Base-by-base conservation (phyloP, 768 basidiomycete genomes). In the Phlebiopsis gigantea region DNA sequence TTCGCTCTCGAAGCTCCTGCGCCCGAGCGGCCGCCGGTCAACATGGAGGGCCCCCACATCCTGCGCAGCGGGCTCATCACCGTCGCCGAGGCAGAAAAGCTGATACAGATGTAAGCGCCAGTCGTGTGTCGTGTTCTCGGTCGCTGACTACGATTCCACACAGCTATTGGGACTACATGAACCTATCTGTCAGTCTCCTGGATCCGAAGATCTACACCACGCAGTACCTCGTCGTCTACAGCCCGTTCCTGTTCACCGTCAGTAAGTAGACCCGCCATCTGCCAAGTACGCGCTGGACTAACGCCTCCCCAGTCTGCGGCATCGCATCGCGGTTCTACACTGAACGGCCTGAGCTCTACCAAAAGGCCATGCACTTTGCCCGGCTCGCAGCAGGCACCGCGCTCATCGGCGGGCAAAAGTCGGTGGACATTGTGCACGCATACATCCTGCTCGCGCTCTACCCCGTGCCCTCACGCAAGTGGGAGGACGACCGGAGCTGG, bases 401-500 rank as follows among this genome's bases (percentile, higher is more conserved):
- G 0, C 76, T 93, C 26, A 86, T 88, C 63, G 78, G 80, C 47
- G 90, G 89, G 1, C 79, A 79, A 52, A 92, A 93, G 71, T 84
- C 81, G 53, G 87, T 96, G 25, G 94, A 97, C 64, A 83, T 90
- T 68, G 85, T 84, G 48, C 85, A 88, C 45, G 94, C 87, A 17
- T 98, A 93, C 66, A 83, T 91, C 55, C 72, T 90, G 22, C 73
- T 91, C 62, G 84, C 88, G 66, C 69, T 98, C 62, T 87, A 88
- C 71, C 83, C 85, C 54, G 77, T 89, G 0, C 90, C 90, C 1
- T 78, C 84, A 0, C 80, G 82, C 49, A 80, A 84, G 28, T 94
- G 91, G 86, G 92, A 94, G 65, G 91, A 96, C 61, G 92, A 96
- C 65, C 79, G 92, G 25, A 87, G 86, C 51, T 97, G 91, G 90